Percentiles rank a stretch among this genome's conserved stretches.
Conservation (phyloP, 2,329 filamentous ascomycete genomes). For the Aureobasidium vineae region DNA sequence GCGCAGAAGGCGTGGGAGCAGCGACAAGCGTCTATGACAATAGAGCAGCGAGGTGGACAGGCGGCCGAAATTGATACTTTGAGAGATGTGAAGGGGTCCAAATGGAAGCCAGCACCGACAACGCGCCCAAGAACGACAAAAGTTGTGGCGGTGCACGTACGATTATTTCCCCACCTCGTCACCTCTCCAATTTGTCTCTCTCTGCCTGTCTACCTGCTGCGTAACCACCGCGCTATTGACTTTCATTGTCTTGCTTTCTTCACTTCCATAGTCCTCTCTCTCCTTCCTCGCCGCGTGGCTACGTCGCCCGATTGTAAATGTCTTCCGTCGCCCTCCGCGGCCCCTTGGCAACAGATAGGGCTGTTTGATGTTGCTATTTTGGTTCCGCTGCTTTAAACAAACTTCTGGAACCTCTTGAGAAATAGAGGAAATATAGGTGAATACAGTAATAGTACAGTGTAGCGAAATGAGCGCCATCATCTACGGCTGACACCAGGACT, state of each 20-base stretch:
- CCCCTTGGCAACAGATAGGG: conserved; percentile 17
- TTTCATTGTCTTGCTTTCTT: neutral
- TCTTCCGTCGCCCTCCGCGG: conserved; percentile 13
- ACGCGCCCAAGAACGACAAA: neutral
- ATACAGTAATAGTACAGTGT: conserved; percentile 18
- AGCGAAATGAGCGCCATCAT: conserved; percentile 22
- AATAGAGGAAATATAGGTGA: neutral
- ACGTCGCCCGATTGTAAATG: neutral
- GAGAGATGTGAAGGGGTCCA: conserved; percentile 16
- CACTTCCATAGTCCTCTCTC: neutral
- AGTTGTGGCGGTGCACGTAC: conserved; percentile 19
- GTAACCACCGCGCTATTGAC: neutral
- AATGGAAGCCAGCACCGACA: conserved; percentile 7
- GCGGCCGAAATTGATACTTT: conserved; percentile 13
- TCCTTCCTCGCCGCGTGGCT: neutral
- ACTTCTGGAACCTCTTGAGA: neutral
- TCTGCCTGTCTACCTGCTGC: neutral
- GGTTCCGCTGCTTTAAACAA: conserved; percentile 1
- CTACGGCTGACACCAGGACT: conserved; percentile 43
- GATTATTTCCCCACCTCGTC: neutral
- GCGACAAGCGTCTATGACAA: conserved; percentile 1
- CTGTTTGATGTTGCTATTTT: conserved; percentile 18
- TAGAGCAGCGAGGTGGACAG: neutral
- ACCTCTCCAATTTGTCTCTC: neutral
- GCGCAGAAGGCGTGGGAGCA: neutral